These are phyloP conservation scores for Hymenoscyphus fructigenus DNA, from an alignment of 2,329 filamentous ascomycete genomes.

Conservation along the genomic window DNA sequence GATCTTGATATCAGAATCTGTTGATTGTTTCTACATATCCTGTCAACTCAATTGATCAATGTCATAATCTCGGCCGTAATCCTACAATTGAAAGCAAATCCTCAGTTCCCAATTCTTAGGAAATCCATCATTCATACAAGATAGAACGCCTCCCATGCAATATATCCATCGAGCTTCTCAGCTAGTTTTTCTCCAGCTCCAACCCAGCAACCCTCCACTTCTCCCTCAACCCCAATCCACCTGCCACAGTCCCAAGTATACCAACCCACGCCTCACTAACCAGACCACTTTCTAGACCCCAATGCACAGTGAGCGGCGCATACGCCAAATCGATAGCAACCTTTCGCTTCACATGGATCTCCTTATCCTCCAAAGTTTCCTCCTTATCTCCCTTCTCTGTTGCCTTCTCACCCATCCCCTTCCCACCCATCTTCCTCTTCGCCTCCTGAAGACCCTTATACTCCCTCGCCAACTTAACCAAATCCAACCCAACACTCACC, in stretches of 20 bases:
- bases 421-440: conserved; percentile 34
- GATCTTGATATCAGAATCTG: background rate
- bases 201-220: conserved; percentile 9
- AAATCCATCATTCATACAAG: background rate
- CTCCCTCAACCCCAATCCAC: conserved; percentile 20
- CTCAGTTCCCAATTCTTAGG: background rate
- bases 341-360: conserved; percentile 59
- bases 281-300: conserved; percentile 68
- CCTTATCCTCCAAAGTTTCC: conserved; percentile 43
- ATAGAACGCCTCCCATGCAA: background rate
- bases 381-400: conserved; percentile 58
- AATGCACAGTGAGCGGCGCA: conserved; percentile 82
- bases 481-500: conserved; percentile 73
- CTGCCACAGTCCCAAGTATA: conserved; percentile 53
- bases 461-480: conserved; percentile 56
- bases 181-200: background rate
- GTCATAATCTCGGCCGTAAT: background rate
- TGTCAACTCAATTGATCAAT: background rate
- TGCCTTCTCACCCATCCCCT: conserved; percentile 33
- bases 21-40: background rate
- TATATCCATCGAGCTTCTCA: background rate
- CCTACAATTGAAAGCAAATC: background rate
- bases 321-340: conserved; percentile 71
- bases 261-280: conserved; percentile 59
- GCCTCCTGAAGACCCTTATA: conserved; percentile 51